Evolutionary conservation across 345 rosid genomes (phyloP).

Genomic region (Heritiera fomes): DNA sequence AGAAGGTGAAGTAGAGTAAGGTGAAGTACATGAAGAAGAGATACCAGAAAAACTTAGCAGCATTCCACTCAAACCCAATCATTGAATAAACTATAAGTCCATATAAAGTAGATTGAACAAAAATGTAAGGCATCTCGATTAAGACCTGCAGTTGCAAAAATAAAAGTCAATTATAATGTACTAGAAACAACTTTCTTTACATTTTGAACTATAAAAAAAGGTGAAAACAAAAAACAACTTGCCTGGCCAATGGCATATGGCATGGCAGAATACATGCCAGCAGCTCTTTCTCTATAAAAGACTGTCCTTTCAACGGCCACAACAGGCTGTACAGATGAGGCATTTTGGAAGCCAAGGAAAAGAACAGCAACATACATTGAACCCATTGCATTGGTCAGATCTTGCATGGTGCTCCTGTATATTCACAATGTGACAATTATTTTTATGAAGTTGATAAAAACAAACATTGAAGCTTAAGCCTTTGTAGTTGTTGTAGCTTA

Average conservation of each 20-base stretch:
- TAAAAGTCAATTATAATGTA: neutral
- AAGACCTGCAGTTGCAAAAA: conserved; percentile 31
- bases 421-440: neutral
- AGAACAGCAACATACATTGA: conserved; percentile 75
- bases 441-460: neutral
- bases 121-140: conserved; percentile 60
- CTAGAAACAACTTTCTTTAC: neutral
- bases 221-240: conserved; percentile 21
- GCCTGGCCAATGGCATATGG: conserved; percentile 71
- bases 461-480: neutral
- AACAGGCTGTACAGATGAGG: conserved; percentile 57
- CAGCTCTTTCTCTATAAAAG: conserved; percentile 76
- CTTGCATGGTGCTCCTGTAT: conserved; percentile 42
- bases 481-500: conserved; percentile 30
- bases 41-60: conserved; percentile 62
- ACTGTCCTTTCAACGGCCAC: conserved; percentile 73
- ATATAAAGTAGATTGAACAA: conserved; percentile 48
- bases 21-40: conserved; percentile 60
- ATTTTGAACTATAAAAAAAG: neutral
- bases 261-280: conserved; percentile 81
- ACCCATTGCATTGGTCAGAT: conserved; percentile 69
- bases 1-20: conserved; percentile 61
- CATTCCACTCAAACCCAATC: conserved; percentile 65
- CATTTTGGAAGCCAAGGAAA: conserved; percentile 71
- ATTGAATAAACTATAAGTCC: conserved; percentile 54